Evolutionary conservation across 805 yeast species (phyloP).

Genomic region (Suhomyces pyralidae): DNA sequence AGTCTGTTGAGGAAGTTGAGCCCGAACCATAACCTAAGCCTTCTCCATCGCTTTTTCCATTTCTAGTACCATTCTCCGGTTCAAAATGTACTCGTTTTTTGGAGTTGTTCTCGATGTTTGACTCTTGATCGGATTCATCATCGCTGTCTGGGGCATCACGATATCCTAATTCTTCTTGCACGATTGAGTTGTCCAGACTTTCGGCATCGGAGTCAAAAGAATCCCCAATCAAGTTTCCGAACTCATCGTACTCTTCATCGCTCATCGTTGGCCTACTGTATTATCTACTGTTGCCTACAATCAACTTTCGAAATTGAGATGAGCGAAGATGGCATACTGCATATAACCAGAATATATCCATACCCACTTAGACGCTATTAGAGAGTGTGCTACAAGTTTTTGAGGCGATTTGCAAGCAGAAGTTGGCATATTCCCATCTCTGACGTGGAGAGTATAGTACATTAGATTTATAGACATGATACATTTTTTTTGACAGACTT

Average conservation of each 20-base stretch:
- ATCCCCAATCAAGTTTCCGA: constrained; percentile 65
- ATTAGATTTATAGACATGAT: neutral
- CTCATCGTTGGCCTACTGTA: constrained; percentile 39
- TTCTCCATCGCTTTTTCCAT: neutral
- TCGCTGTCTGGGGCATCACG: constrained; percentile 13
- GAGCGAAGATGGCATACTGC: constrained; percentile 1
- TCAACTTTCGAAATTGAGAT: neutral
- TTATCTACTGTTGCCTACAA: neutral
- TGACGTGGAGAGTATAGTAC: constrained; percentile 1
- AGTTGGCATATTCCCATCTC: neutral
- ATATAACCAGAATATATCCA: neutral
- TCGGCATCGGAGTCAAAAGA: constrained; percentile 48
- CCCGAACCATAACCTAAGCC: neutral
- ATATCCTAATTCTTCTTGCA: neutral
- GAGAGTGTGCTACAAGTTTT: neutral
- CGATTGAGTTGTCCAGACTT: constrained; percentile 11
- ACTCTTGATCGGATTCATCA: constrained; percentile 7
- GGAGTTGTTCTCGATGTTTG: neutral
- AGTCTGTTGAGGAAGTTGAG: neutral
- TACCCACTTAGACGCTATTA: neutral
- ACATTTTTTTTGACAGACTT: neutral
- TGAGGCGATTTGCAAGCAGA: neutral
- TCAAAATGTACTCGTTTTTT: constrained; percentile 7
- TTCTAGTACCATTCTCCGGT: neutral
- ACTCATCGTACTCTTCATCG: constrained; percentile 75